phyloP scores from a whole-genome alignment of 306 rosid species.

The Crotalaria pallida region DNA sequence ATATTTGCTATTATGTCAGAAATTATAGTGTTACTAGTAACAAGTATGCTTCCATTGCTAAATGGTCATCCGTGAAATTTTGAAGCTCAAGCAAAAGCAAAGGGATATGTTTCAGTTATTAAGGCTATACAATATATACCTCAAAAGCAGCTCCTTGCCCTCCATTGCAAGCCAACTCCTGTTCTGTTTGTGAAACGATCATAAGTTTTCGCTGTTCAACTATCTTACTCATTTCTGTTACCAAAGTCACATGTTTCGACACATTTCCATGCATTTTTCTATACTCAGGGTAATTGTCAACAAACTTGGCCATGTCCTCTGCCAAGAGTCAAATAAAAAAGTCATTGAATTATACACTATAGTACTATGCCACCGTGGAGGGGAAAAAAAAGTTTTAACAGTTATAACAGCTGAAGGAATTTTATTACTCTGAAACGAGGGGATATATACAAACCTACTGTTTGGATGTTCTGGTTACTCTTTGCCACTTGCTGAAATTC shows the following conservation, averaged over 20 bases:
- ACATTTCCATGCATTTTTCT: conserved; percentile 96
- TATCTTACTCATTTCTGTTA: conserved; percentile 90
- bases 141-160: conserved; percentile 97
- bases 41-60: background rate
- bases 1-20: background rate
- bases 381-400: background rate
- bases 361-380: conserved; percentile 1
- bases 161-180: conserved; percentile 95
- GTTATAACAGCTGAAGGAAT: background rate
- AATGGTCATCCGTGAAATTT: conserved; percentile 1
- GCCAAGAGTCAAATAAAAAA: conserved; percentile 35
- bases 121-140: conserved; percentile 37
- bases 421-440: background rate
- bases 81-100: background rate
- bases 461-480: conserved; percentile 91
- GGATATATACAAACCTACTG: conserved; percentile 64
- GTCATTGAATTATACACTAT: conserved; percentile 8
- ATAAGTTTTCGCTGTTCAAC: conserved; percentile 84
- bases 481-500: conserved; percentile 86
- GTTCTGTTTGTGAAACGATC: conserved; percentile 89
- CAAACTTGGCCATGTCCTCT: conserved; percentile 98
- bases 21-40: background rate
- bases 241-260: conserved; percentile 92
- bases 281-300: conserved; percentile 93
- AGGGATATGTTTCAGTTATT: background rate